Base-by-base conservation (phyloP, 2,329 filamentous ascomycete species). In the Penicillium sp. region DNA sequence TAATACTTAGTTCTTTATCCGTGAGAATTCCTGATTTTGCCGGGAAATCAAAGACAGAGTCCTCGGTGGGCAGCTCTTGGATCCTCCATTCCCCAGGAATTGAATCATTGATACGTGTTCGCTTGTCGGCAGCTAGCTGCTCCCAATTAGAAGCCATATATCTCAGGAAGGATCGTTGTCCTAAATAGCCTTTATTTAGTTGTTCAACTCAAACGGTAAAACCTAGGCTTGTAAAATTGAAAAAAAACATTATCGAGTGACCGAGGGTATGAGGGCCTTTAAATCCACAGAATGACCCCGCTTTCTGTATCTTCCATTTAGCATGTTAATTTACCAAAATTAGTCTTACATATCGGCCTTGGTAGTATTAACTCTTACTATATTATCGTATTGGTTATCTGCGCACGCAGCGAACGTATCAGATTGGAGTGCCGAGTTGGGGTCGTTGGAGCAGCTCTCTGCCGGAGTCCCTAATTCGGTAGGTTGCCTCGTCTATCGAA, bases 61-160 rank as follows among this genome's bases (percentile, higher is more conserved):
- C 38, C 12, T 22, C 56, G 2, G 49, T 19, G 8, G 61, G 61
- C 17, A 45, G 58, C 15, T 44, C 33, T 38, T 58, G 40, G 37
- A 63, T 60, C 44, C 37, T 58, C 61, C 61, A 63, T 58, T 58
- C 58, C 6, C 42, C 19, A 17, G 61, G 58, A 7, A 63, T 63
- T 8, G 61, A 63, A 35, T 55, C 28, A n/a, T 61, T 55, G 58
- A 63, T 63, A 10, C 61, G 61, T 2, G n/a, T 44, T 37, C 49
- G 47, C 35, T 63, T 63, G 28, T 63, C 54, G 7, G 61, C 58
- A 30, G 61, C 61, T 13, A 47, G 35, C 22, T 61, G 35, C 51
- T 63, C 58, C 61, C 61, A 63, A 6, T 40, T 17, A 15, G 51
- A 38, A 22, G 56, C 8, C 60, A 60, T 60, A 10, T 3, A 33